Evolutionary conservation across 768 basidiomycete genomes (phyloP).

Genomic region (Boletus eberwhitei): DNA sequence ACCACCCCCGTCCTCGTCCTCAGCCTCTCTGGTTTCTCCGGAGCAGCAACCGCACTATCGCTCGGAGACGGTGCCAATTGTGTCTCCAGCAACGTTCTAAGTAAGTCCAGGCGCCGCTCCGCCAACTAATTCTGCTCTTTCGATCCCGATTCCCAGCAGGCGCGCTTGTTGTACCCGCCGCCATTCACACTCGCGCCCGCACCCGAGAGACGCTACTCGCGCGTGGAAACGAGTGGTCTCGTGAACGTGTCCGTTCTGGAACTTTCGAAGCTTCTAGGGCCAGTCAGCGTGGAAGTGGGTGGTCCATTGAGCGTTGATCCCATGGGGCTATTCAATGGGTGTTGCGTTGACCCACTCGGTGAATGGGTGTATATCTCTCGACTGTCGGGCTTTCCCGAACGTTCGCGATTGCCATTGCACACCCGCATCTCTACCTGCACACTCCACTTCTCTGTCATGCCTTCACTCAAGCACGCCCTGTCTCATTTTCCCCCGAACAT

Average conservation of each 20-base stretch:
- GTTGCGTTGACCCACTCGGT: conserved; percentile 39
- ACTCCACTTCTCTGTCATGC: too few relatives aligned
- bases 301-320: conserved; percentile 8
- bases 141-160: too few relatives aligned
- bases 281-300: conserved; percentile 19
- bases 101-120: not conserved
- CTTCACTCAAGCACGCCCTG: too few relatives aligned
- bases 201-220: conserved; percentile 24
- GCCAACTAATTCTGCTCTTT: too few relatives aligned
- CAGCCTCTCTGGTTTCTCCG: conserved; percentile 30
- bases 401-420: too few relatives aligned
- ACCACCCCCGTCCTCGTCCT: conserved; percentile 53
- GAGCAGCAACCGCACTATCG: conserved; percentile 48
- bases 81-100: conserved; percentile 38
- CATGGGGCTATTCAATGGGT: conserved; percentile 43
- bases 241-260: conserved; percentile 9
- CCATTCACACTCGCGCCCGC: conserved; percentile 23
- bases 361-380: conserved; percentile 16
- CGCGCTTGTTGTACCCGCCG: not conserved
- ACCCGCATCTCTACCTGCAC: too few relatives aligned
- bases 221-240: conserved; percentile 19
- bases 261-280: conserved; percentile 33
- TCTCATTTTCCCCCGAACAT: too few relatives aligned
- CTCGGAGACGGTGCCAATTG: conserved; percentile 59
- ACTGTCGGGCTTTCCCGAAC: too few relatives aligned